These are phyloP conservation scores for Grifola frondosa DNA, from an alignment of 1,284 basidiomycete species.

Conservation along the genomic window DNA sequence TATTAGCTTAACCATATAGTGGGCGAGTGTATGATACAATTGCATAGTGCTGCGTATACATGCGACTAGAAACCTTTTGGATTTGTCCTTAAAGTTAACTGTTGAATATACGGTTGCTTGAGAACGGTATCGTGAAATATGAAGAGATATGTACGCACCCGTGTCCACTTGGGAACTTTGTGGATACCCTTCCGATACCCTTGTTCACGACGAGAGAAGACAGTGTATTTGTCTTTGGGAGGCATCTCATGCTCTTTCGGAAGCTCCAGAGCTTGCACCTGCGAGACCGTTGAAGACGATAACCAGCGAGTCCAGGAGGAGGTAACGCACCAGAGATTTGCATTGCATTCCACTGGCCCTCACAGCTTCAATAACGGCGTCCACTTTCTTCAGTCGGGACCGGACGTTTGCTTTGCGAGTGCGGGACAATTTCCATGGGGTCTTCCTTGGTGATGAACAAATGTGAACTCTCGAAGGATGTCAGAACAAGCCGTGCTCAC, in stretches of 20 bases:
- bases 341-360: conserved; percentile 79
- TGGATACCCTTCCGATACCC: conserved; percentile 95
- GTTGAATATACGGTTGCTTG: conserved; percentile 14
- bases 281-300: conserved; percentile 3
- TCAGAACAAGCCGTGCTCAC: conserved; percentile 46
- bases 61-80: conserved; percentile 86
- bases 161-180: conserved; percentile 94
- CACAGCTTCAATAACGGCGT: conserved; percentile 89
- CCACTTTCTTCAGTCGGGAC: conserved; percentile 87
- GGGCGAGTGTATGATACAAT: conserved; percentile 23
- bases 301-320: not conserved
- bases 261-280: conserved; percentile 71
- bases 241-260: conserved; percentile 90
- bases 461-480: not conserved
- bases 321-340: conserved; percentile 63
- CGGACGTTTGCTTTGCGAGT: conserved; percentile 93
- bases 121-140: conserved; percentile 6
- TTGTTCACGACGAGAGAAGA: conserved; percentile 69
- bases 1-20: conserved; percentile 15
- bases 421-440: conserved; percentile 87
- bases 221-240: conserved; percentile 92
- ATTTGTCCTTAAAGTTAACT: conserved; percentile 84
- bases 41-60: conserved; percentile 20
- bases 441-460: conserved; percentile 68
- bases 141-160: conserved; percentile 67